Conservation (phyloP, 805 yeast genomes). For the Candida odintsovae region DNA sequence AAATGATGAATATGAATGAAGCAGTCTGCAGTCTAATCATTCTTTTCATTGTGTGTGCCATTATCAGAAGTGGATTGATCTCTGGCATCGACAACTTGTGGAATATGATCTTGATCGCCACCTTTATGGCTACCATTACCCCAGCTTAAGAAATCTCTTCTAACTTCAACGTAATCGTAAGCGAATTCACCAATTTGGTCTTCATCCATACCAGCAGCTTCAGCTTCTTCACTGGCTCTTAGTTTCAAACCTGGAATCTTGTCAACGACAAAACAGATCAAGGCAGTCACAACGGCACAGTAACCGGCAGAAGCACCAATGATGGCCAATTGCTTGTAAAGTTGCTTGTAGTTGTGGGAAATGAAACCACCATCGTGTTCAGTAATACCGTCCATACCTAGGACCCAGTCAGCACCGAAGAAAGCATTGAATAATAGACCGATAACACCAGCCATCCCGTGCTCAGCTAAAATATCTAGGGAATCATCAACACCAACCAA, state of each 20-base stretch:
- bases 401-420: constrained; percentile 81
- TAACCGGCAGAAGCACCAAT: constrained; percentile 71
- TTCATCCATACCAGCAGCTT: constrained; percentile 87
- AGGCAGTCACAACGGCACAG: constrained; percentile 66
- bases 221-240: constrained; percentile 80
- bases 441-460: constrained; percentile 91
- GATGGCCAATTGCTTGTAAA: constrained; percentile 86
- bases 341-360: constrained; percentile 82
- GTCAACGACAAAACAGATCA: constrained; percentile 69
- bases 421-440: constrained; percentile 87
- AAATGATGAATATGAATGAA: not conserved
- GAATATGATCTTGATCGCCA: constrained; percentile 7
- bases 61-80: constrained; percentile 5
- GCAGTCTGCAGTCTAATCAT: not conserved
- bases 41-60: constrained; percentile 3
- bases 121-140: constrained; percentile 21
- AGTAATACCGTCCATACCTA: constrained; percentile 85
- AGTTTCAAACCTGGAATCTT: constrained; percentile 76
- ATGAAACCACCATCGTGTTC: constrained; percentile 91
- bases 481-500: constrained; percentile 83
- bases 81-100: constrained; percentile 4
- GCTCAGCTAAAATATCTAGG: constrained; percentile 95
- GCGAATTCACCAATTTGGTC: constrained; percentile 98
- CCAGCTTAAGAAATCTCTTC: constrained; percentile 75
- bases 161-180: constrained; percentile 95